Evolutionary conservation across 1,139 yeast species (phyloP), one percentile per base, ranked within the genome.

Genomic region (Zhuliangozyma blackwelliae): DNA sequence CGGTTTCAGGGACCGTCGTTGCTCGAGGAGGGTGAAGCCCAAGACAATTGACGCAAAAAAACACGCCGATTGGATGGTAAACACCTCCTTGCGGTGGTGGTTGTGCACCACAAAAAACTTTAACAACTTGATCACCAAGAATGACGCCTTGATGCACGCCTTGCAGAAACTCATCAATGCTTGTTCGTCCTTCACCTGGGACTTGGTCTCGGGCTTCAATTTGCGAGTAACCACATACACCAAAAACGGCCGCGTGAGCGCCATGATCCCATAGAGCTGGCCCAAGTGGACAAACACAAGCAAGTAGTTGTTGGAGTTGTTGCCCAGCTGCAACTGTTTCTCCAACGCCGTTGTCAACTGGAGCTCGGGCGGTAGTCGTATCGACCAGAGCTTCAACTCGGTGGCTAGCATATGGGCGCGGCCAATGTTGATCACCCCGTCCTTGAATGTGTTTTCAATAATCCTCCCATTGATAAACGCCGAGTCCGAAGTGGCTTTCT

Each of bases 161-260:
- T 44, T 44, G 26, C 44, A 45, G 34, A 48, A 46, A 34, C 52
- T 37, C 44, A 41, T 41, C 20, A 44, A 32, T 21, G 39, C 35
- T 31, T 40, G 35, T 39, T 43, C 45, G 32, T 40, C 42, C 7
- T 35, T 37, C 20, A 44, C 33, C 34, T 40, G 38, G 26, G 38
- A 41, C 34, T 40, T 38, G 10, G 42, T 40, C 28, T 36, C 38
- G 9, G 44, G 45, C 29, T 44, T 36, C 8, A 45, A 33, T 27
- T 40, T 44, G 10, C 45, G 27, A 3, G 39, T 39, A 7, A 41
- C 40, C 10, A 41, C 47, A 34, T 43, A 64, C 42, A 68, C 62
- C 49, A 69, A 66, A 40, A 72, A 69, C 9, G 79, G 77, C 26
- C 76, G 56, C 16, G 75, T 58, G 11, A 73, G 51, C 12, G 72